These are phyloP conservation scores for Globisporangium splendens DNA, from an alignment of 352 stramenopile species.

Conservation along the genomic window DNA sequence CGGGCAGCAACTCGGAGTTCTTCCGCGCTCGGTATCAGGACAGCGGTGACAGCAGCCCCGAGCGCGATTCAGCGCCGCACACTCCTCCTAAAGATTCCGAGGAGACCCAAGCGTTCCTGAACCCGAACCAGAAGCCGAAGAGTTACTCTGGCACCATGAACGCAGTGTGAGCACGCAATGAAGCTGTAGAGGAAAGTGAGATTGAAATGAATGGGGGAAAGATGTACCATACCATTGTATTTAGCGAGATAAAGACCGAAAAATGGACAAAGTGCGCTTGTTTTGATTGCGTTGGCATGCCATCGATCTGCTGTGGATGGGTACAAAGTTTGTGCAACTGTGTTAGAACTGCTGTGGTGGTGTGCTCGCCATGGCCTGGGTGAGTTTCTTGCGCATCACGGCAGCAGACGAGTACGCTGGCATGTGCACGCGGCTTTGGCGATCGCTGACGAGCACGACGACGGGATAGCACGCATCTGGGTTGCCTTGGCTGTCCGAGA, in stretches of 20 bases:
- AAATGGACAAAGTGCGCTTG: conserved; percentile 13
- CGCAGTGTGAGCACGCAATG: not conserved
- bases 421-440: conserved; percentile 45
- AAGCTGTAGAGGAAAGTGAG: not conserved
- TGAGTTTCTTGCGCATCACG: conserved; percentile 54
- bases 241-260: conserved; percentile 23
- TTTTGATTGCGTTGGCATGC: too few species aligned
- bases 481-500: conserved; percentile 39
- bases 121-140: conserved; percentile 2
- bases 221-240: conserved; percentile 28
- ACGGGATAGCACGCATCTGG: conserved; percentile 62
- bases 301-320: not conserved
- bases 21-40: conserved; percentile 29
- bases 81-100: not conserved
- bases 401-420: conserved; percentile 49
- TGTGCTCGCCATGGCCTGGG: conserved; percentile 47
- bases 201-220: too few species aligned
- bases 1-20: conserved; percentile 33
- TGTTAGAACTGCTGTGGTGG: too few species aligned
- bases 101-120: conserved; percentile 5
- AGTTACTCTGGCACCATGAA: conserved; percentile 8
- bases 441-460: conserved; percentile 24
- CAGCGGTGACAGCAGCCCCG: conserved; percentile 18
- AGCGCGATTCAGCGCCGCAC: not conserved
- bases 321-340: conserved; percentile 8